Percentiles rank a stretch among this genome's conserved stretches.
phyloP scores from a whole-genome alignment of 345 rosid genomes.

The Murraya koenigii region DNA sequence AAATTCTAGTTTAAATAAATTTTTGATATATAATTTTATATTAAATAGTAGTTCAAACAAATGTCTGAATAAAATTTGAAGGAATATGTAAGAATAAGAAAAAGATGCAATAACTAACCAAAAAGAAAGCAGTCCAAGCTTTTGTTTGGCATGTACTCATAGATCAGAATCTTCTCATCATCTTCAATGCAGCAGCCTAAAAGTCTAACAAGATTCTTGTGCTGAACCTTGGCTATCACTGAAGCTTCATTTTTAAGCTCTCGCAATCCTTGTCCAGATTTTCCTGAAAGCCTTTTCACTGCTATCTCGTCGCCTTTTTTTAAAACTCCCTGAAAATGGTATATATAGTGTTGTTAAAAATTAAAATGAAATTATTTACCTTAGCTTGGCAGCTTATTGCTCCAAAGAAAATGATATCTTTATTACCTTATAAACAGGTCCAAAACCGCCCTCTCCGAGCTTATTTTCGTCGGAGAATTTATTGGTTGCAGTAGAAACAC shows the following conservation, averaged over 20 bases:
- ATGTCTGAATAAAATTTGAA: no score
- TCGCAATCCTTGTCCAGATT: constrained; percentile 44
- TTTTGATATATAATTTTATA: no score
- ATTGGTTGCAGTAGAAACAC: constrained; percentile 37
- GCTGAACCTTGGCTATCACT: constrained; percentile 50
- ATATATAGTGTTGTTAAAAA: no score
- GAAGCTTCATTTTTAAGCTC: constrained; percentile 40
- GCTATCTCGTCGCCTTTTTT: no score
- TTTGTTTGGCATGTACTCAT: constrained; percentile 37
- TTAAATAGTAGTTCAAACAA: no score
- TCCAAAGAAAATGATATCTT: constrained; percentile 1
- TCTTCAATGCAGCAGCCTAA: constrained; percentile 44
- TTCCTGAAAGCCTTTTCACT: constrained; percentile 5
- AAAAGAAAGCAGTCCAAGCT: constrained; percentile 43
- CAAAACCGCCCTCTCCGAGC: constrained; percentile 56
- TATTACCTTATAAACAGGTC: constrained; percentile 43
- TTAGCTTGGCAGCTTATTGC: no score
- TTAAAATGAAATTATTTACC: no score
- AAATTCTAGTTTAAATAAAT: neutral
- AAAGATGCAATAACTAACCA: constrained; percentile 19
- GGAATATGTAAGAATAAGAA: no score
- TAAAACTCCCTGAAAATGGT: no score
- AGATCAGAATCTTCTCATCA: constrained; percentile 31
- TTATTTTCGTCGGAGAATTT: constrained; percentile 34
- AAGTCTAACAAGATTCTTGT: constrained; percentile 49